Evolutionary conservation across 306 rosid species (phyloP).

Genomic region (Benincasa hispida): DNA sequence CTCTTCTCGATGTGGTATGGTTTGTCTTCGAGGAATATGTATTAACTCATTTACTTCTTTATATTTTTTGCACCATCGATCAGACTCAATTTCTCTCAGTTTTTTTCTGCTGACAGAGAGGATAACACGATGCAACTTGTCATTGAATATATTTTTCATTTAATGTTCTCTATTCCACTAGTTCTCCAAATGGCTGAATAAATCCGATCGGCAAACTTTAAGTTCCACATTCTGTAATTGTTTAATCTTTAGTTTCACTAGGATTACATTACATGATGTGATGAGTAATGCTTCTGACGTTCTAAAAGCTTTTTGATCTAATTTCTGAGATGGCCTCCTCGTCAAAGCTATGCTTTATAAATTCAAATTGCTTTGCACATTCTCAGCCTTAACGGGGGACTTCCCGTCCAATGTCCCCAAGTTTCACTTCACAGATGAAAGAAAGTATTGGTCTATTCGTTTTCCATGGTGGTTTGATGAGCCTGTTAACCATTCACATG

Average conservation of each 20-base stretch:
- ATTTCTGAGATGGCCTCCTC: neutral
- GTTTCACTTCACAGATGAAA: neutral
- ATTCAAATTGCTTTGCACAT: neutral
- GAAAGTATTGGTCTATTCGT: neutral
- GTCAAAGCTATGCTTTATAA: neutral
- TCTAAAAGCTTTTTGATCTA: neutral
- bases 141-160: neutral
- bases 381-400: neutral
- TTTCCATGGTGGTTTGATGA: neutral
- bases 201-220: neutral
- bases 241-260: neutral
- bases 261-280: neutral
- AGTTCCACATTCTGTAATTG: neutral
- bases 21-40: neutral
- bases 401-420: neutral
- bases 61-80: neutral
- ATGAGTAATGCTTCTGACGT: neutral
- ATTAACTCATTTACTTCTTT: neutral
- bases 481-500: neutral
- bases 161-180: neutral
- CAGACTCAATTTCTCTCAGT: neutral
- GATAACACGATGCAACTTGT: neutral
- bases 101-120: neutral
- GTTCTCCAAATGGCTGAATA: neutral
- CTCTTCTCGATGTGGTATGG: neutral